Evolutionary conservation across 2,329 filamentous ascomycete genomes (phyloP), one percentile per base, ranked within the genome.

Genomic region (Aspergillus novoparasiticus): DNA sequence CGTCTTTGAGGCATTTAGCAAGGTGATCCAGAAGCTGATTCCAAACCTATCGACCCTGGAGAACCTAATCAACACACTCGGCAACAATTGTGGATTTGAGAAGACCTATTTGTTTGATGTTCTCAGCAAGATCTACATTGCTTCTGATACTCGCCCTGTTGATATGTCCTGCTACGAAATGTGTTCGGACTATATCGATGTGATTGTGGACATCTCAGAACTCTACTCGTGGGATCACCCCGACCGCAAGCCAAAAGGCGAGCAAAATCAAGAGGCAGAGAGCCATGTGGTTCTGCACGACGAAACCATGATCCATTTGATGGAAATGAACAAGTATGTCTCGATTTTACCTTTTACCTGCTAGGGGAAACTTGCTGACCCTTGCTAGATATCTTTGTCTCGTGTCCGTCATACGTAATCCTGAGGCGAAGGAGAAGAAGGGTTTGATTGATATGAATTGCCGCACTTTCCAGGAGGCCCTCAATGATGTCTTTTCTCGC

Each of bases 101-200:
- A 99, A 99, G 80, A 94, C 94, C 4, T 99, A 99, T 77, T 87
- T 99, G 8, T 99, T 99, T 75, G 96, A 99, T 75, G 94, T 98
- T 10, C 87, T 96, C 70, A 96, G 92, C 80, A 99, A 99, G 82
- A 97, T 99, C 66, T 99, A 99, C 81, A 96, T 99, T 70, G 95
- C 95, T 0, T 97, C 94, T 6, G 95, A 99, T 77, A 95, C 90
- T 34, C 90, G 92, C 45, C 94, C 94, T 0, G 92, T 94, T 36
- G 94, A 98, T 74, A 95, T 97, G 85, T 91, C 92, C 48, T 94
- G 92, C 76, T 99, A 99, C 78, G 95, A 98, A 81, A 96, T 98
- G 74, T 99, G 95, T 81, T 96, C 93, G 57, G 95, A 99, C 76
- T 98, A 97, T 76, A 97, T 99, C 70, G 95, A 99, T 77, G 93